Base-by-base conservation (phyloP, 306 rosid genomes). In the Alnus rubra region DNA sequence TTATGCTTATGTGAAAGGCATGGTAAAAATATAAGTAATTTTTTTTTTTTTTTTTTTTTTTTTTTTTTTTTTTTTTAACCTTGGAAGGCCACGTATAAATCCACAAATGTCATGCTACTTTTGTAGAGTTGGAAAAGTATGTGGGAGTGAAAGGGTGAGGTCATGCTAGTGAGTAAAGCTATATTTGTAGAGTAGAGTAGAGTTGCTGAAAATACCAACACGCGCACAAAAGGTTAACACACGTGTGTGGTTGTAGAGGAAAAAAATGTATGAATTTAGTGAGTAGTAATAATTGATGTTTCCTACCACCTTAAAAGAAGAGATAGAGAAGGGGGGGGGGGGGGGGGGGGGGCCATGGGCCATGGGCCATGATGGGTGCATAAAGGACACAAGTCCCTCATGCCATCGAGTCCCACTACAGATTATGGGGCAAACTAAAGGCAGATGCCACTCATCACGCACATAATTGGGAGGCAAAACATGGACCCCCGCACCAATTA, bases 281-380 rank as follows among this genome's bases (percentile, higher is more conserved):
- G 82, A 39, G 71, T 3, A 59, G 76, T 54, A 67, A 81, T 74
- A 62, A 82, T 84, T 81, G 74, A 63, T 84, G 90, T 82, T 74
- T 84, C 88, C 86, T 82, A 82, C 83, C 87, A 82, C 67, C 81
- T 75, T 71, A 78, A 75, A 78, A 59, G 78, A 67, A 48, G 68
- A 71, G 69, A 71, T 74, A 52, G 78, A 77, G 62, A 70, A 5
- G 45, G 62, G 63, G 74, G 39, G 79, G 28, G 28, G 28, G 28
- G 28, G 28, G 28, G 28, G 28, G 28, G 28, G 28, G 28, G 28
- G 28, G 28, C 28, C 28, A 23, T 23, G 28, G 28, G 28, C 28
- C 28, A 23, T 23, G 28, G 28, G 54, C 49, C 54, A 77, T 33
- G 76, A 84, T 84, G 82, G 77, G 59, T 67, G 67, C 67, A 56